Conservation (phyloP, 2,329 filamentous ascomycete species). For the Waltergamsia citrina region DNA sequence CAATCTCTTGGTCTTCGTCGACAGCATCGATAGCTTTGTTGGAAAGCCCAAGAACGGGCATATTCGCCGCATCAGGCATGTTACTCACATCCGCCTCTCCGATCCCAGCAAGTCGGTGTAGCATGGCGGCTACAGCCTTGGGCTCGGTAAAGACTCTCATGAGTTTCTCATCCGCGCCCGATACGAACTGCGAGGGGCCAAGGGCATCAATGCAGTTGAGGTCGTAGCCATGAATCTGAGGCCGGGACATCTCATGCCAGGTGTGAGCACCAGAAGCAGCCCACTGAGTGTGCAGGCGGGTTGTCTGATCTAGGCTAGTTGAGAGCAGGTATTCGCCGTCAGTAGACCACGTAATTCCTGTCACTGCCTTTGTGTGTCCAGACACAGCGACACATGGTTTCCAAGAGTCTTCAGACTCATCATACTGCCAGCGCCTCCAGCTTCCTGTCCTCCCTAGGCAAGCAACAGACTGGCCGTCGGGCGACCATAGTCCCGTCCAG, state of each 20-base stretch:
- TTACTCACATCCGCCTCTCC: conserved; percentile 23
- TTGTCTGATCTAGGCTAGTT: conserved; percentile 88
- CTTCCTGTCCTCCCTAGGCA: conserved; percentile 86
- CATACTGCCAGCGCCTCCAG: conserved; percentile 78
- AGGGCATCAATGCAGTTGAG: conserved; percentile 86
- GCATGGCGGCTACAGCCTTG: conserved; percentile 67
- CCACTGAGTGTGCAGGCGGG: conserved; percentile 79
- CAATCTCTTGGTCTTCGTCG: conserved; percentile 38
- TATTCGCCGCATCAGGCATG: conserved; percentile 83
- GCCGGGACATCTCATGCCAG: conserved; percentile 94
- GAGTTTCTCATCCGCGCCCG: conserved; percentile 96
- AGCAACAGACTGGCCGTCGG: conserved; percentile 62
- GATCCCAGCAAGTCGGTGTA: conserved; percentile 59
- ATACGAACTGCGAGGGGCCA: conserved; percentile 69
- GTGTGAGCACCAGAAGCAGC: conserved; percentile 35
- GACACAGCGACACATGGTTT: conserved; percentile 65
- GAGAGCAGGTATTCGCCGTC: conserved; percentile 79
- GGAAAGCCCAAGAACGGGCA: conserved; percentile 88
- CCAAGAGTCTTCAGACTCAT: conserved; percentile 58
- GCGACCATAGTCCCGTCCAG: conserved; percentile 91
- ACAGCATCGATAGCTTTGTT: conserved; percentile 77
- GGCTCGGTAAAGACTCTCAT: conserved; percentile 91
- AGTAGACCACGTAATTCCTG: conserved; percentile 74
- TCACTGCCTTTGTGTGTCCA: conserved; percentile 76
- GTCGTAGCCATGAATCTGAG: conserved; percentile 97